These are phyloP conservation scores for Herpotrichia juniperi DNA, from an alignment of 2,329 filamentous ascomycete genomes.

Conservation along the genomic window DNA sequence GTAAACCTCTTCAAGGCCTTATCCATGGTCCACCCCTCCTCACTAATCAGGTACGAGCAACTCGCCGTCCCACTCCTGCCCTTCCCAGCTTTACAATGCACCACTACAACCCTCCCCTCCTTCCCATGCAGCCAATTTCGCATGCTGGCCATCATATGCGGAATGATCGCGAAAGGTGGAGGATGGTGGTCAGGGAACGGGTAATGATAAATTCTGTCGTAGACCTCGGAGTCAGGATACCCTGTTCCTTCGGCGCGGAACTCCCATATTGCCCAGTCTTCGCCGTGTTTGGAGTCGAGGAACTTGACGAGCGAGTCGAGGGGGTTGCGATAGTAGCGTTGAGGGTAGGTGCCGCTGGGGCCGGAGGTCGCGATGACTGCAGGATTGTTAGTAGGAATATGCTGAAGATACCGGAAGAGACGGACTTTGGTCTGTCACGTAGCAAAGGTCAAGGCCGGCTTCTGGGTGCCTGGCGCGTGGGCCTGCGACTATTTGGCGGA, in stretches of 20 bases:
- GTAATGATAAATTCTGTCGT: conserved; percentile 84
- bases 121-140: conserved; percentile 74
- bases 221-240: conserved; percentile 89
- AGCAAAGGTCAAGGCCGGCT: conserved; percentile 90
- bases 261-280: conserved; percentile 95
- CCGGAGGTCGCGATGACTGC: conserved; percentile 77
- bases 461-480: conserved; percentile 84
- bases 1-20: conserved; percentile 75
- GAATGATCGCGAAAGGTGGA: conserved; percentile 87
- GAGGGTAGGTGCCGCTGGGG: conserved; percentile 85
- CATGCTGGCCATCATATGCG: conserved; percentile 91
- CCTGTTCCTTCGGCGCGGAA: conserved; percentile 96
- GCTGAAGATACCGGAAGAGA: conserved; percentile 49
- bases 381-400: conserved; percentile 13
- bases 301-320: conserved; percentile 86
- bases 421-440: conserved; percentile 83
- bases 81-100: conserved; percentile 98
- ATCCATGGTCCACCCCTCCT: conserved; percentile 73
- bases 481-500: conserved; percentile 90
- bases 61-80: conserved; percentile 87
- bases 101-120: conserved; percentile 74
- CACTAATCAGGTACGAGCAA: conserved; percentile 87
- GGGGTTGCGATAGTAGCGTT: conserved; percentile 92
- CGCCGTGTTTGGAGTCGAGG: conserved; percentile 78
- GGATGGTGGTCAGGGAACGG: conserved; percentile 98